Evolutionary conservation across 345 rosid species (phyloP).

Genomic region (Mangifera indica): DNA sequence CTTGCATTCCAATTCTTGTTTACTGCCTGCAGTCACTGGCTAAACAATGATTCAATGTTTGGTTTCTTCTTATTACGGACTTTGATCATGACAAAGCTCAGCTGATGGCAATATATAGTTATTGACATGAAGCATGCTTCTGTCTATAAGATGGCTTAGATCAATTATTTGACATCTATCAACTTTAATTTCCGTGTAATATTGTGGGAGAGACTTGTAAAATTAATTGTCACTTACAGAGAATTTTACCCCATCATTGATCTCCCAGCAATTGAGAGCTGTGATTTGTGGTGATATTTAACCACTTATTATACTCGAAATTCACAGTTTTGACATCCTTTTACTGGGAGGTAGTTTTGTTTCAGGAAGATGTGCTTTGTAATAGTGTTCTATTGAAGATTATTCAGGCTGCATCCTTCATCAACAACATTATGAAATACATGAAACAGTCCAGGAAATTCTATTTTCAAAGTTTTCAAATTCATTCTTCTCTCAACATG

Average conservation of each 20-base stretch:
- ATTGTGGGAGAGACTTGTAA: neutral
- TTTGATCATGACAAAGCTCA: neutral
- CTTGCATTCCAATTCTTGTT: conserved; percentile 10
- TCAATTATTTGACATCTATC: neutral
- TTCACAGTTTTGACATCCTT: neutral
- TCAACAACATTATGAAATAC: neutral
- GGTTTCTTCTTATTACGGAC: neutral
- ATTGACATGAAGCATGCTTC: conserved; percentile 10
- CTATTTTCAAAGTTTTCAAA: neutral
- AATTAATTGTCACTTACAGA: neutral
- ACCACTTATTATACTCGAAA: neutral
- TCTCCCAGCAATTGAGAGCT: neutral
- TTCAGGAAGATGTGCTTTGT: too few species aligned
- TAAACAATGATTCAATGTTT: neutral
- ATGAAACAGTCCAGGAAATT: neutral
- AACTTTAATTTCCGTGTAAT: neutral
- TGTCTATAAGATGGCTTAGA: neutral
- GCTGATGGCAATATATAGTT: neutral
- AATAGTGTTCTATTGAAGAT: too few species aligned
- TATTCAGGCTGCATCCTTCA: neutral
- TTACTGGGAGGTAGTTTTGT: too few species aligned
- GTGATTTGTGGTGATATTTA: too few species aligned
- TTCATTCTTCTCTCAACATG: neutral
- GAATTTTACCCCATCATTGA: neutral
- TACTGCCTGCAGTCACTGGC: conserved; percentile 1